These are phyloP conservation scores for Allantophomopsis lycopodina DNA, from an alignment of 2,329 filamentous ascomycete species.

Conservation along the genomic window DNA sequence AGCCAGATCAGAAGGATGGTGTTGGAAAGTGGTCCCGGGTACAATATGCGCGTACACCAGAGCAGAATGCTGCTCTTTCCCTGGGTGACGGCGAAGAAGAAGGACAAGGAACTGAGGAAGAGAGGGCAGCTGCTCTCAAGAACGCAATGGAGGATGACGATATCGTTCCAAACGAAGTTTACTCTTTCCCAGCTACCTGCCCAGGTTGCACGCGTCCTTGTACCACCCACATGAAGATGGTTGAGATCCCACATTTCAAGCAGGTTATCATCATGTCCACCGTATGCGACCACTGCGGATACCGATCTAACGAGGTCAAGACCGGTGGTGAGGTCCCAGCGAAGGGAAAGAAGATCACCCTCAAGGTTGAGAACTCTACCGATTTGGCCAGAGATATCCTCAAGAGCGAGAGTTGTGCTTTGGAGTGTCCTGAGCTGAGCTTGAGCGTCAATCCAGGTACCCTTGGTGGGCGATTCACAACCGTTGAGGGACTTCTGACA, in stretches of 20 bases:
- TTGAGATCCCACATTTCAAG: constrained; percentile 96
- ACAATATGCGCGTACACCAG: constrained; percentile 69
- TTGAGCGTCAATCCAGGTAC: constrained; percentile 87
- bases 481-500: constrained; percentile 83
- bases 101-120: constrained; percentile 17
- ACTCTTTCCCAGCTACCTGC: constrained; percentile 82
- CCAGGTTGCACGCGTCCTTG: constrained; percentile 81
- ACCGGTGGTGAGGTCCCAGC: constrained; percentile 87
- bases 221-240: constrained; percentile 95
- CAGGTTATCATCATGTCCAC: constrained; percentile 95
- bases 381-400: constrained; percentile 89
- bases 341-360: constrained; percentile 69
- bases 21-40: constrained; percentile 81
- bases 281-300: constrained; percentile 81
- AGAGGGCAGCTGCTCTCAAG: constrained; percentile 9
- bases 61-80: constrained; percentile 79
- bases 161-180: constrained; percentile 87
- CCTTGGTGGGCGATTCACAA: constrained; percentile 90
- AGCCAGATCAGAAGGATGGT: constrained; percentile 66
- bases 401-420: constrained; percentile 84
- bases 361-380: constrained; percentile 52
- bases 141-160: constrained; percentile 47
- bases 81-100: constrained; percentile 51
- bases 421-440: constrained; percentile 77
- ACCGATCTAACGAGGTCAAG: constrained; percentile 94